These are phyloP conservation scores for Podaxis sp. DNA, from an alignment of 768 basidiomycete genomes.

Conservation along the genomic window DNA sequence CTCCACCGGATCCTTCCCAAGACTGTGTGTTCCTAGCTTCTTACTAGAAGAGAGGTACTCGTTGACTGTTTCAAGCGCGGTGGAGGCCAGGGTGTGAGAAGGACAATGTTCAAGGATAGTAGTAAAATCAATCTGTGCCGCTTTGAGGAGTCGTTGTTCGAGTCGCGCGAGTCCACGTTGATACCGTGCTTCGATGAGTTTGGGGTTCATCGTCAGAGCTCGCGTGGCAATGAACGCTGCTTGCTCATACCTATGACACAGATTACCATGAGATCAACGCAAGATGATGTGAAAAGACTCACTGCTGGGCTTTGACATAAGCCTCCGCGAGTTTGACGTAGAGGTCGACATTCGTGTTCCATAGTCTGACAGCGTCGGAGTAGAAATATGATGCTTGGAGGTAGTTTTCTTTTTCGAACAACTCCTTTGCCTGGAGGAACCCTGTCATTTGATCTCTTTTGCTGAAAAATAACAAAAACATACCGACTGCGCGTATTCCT, in stretches of 20 bases:
- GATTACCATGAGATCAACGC: no score
- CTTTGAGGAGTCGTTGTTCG: slow-evolving; percentile 30
- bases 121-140: slow-evolving; percentile 33
- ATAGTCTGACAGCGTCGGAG: slow-evolving; percentile 32
- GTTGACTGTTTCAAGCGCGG: slow-evolving; percentile 21
- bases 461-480: background rate
- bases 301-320: slow-evolving; percentile 36
- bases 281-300: slow-evolving; percentile 6
- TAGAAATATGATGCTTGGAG: slow-evolving; percentile 33
- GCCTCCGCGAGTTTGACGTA: slow-evolving; percentile 35
- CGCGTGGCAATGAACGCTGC: slow-evolving; percentile 39
- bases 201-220: slow-evolving; percentile 37
- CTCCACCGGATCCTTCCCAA: slow-evolving; percentile 2
- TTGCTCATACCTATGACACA: slow-evolving; percentile 39
- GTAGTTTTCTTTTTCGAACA: slow-evolving; percentile 30
- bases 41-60: slow-evolving; percentile 16
- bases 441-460: background rate
- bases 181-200: slow-evolving; percentile 40
- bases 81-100: slow-evolving; percentile 9
- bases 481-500: background rate
- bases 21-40: slow-evolving; percentile 4
- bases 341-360: slow-evolving; percentile 33
- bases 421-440: slow-evolving; percentile 31
- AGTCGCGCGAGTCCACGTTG: slow-evolving; percentile 40
- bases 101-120: slow-evolving; percentile 26